Evolutionary conservation across 2,329 filamentous ascomycete genomes (phyloP), one percentile per base, ranked within the genome.

Genomic region (Fusarium bactridioides): DNA sequence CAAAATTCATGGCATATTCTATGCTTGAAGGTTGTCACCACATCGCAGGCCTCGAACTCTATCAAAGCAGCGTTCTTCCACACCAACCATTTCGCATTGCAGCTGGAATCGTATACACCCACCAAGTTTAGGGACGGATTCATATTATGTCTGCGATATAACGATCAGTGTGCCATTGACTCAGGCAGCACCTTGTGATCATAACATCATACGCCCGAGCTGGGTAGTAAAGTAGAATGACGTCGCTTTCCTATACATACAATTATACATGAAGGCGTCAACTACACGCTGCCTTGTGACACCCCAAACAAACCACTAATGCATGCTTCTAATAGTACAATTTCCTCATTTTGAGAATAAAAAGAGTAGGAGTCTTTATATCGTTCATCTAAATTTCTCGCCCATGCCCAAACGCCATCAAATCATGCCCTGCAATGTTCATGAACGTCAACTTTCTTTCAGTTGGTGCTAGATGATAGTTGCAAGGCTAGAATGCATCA

Each of bases 261-360:
- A 77, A 70, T 74, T 72, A 64, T 73, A 77, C 74, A 75, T 60
- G 61, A 67, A 73, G 71, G 65, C 59, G 55, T 64, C 69, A 68
- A 64, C 70, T 59, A 64, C 58, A 72, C 54, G 61, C 67, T 63
- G 64, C 48, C 64, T 56, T 62, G 55, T 60, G 66, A 43, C 61
- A 59, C 65, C 68, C 62, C 43, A 60, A 64, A 70, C 62, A 54
- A 71, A 70, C 63, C 56, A 71, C 69, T 56, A 63, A 71, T 75
- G 64, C 74, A 74, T 77, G 75, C 61, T 76, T 77, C 75, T 77
- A 76, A 74, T 73, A 77, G 74, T 77, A 77, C 76, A 77, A 71
- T 64, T 54, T 70, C 67, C 69, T 67, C 64, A 74, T 68, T 62
- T 53, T 77, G 67, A 60, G 64, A 78, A 76, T 64, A 77, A 76